Conservation (phyloP, 2,329 filamentous ascomycete species). For the Aspergillus luchuensis region DNA sequence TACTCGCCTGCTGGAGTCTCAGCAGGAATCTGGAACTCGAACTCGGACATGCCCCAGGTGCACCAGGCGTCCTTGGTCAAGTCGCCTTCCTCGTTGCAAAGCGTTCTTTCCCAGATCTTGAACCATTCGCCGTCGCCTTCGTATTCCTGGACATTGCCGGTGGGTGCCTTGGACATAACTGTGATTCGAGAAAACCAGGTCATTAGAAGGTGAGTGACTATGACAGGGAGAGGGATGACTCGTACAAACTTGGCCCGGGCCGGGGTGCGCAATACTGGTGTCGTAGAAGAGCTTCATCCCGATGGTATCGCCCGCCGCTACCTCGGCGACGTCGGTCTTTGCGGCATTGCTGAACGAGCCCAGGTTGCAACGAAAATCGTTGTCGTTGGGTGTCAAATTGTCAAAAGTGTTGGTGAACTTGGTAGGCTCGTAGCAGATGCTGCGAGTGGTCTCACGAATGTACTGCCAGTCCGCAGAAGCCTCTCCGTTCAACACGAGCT, state of each 20-base stretch:
- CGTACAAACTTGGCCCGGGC: slow-evolving; percentile 24
- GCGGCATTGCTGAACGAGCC: slow-evolving; percentile 20
- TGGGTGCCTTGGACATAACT: slow-evolving; percentile 23
- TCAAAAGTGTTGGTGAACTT: slow-evolving; percentile 19
- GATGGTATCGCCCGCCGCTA: slow-evolving; percentile 21
- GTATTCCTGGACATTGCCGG: slow-evolving; percentile 22
- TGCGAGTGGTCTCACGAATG: slow-evolving; percentile 20
- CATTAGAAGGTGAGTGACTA: too few relatives aligned
- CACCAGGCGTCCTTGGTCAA: slow-evolving; percentile 22
- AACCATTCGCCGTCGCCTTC: slow-evolving; percentile 29
- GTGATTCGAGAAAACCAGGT: too few relatives aligned
- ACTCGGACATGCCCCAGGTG: slow-evolving; percentile 11
- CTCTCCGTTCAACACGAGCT: slow-evolving; percentile 18
- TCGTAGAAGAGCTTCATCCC: slow-evolving; percentile 21
- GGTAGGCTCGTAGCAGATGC: slow-evolving; percentile 19
- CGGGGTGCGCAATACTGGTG: slow-evolving; percentile 17
- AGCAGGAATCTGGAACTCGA: slow-evolving; percentile 45
- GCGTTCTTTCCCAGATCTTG: slow-evolving; percentile 25
- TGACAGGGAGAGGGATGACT: background rate
- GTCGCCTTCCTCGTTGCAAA: slow-evolving; percentile 19
- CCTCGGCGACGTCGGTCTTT: slow-evolving; percentile 22
- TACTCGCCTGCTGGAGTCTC: slow-evolving; percentile 51
- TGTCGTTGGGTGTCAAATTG: slow-evolving; percentile 20
- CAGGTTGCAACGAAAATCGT: slow-evolving; percentile 24
- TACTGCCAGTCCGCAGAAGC: slow-evolving; percentile 20